These are phyloP conservation scores for Phylloporus sp. DNA, from an alignment of 768 basidiomycete species.

Conservation along the genomic window DNA sequence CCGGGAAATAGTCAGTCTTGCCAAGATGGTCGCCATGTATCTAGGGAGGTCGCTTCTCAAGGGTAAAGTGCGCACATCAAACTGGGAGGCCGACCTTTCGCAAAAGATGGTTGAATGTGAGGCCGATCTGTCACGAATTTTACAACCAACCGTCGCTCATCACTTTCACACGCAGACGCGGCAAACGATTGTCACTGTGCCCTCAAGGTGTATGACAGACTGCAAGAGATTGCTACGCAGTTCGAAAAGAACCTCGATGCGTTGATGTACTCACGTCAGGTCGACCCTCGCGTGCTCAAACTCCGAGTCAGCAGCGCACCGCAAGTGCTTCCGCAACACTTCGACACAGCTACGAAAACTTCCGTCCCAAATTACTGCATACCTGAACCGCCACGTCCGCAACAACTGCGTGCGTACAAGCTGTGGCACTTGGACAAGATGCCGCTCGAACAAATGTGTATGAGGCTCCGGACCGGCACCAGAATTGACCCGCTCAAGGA, in stretches of 20 bases:
- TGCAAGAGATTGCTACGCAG: constrained; percentile 31
- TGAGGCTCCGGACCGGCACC: constrained; percentile 28
- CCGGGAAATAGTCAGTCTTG: constrained; percentile 41
- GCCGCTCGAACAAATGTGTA: constrained; percentile 38
- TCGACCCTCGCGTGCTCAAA: constrained; percentile 16
- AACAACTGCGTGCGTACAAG: constrained; percentile 41
- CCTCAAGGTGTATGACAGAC: constrained; percentile 37
- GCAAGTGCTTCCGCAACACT: neutral
- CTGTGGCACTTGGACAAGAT: constrained; percentile 37
- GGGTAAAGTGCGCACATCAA: constrained; percentile 41
- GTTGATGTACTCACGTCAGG: constrained; percentile 24
- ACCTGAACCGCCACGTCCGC: constrained; percentile 30
- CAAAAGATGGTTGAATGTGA: constrained; percentile 38
- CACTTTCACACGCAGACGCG: constrained; percentile 33
- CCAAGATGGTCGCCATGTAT: constrained; percentile 41
- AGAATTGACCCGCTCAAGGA: constrained; percentile 39
- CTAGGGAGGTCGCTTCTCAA: constrained; percentile 37
- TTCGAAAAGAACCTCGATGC: constrained; percentile 15
- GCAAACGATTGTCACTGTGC: constrained; percentile 49
- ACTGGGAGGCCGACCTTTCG: constrained; percentile 41
- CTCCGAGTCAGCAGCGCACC: too few relatives aligned
- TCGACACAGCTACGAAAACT: neutral
- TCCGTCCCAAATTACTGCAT: constrained; percentile 22
- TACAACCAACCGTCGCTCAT: neutral
- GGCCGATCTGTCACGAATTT: neutral